Conservation (phyloP, 345 rosid species). For the rapeseed (Brassica napus) region Da-Ae NC_063443.1:5190501-5191000, state of each 20-base stretch:
- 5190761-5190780: constrained; percentile 77
- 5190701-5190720: constrained; percentile 41
- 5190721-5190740: constrained; percentile 46
- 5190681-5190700: constrained; percentile 49
- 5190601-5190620: neutral
- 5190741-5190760: constrained; percentile 71
- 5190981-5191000: too few relatives aligned
- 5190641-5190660: neutral
- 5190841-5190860: constrained; percentile 24
- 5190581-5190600: neutral
- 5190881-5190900: neutral
- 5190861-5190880: constrained; percentile 18
- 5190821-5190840: constrained; percentile 46
- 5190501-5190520: constrained; percentile 88
- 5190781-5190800: constrained; percentile 33
- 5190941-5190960: too few relatives aligned
- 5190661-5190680: constrained; percentile 51
- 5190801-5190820: constrained; percentile 35
- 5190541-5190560: constrained; percentile 86
- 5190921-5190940: too few relatives aligned
- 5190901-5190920: too few relatives aligned
- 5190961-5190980: too few relatives aligned
- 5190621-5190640: neutral
- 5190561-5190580: constrained; percentile 70
- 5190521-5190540: constrained; percentile 63